phyloP scores from a whole-genome alignment of 192 early-diverging fungal genomes.

The Coemansia sp. region DNA sequence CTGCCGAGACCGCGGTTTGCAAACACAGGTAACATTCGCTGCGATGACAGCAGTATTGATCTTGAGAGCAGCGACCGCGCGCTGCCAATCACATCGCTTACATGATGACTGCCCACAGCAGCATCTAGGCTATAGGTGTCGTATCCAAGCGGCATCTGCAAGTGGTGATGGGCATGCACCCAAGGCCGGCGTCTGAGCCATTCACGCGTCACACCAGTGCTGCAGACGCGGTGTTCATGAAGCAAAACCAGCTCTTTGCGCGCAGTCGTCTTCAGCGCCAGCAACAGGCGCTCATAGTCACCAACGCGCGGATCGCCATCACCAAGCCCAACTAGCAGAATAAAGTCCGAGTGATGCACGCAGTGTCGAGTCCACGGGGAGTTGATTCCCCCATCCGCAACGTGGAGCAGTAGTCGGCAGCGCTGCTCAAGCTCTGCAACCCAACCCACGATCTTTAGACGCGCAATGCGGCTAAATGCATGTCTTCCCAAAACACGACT shows the following conservation, averaged over 20 bases:
- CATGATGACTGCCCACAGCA: background rate
- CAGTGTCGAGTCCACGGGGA: conserved; percentile 95
- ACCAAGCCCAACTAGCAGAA: conserved; percentile 89
- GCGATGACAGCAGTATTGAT: conserved; percentile 25
- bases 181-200: conserved; percentile 93
- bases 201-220: conserved; percentile 77
- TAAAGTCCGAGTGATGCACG: conserved; percentile 94
- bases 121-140: conserved; percentile 4
- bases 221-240: conserved; percentile 73
- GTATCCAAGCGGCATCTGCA: conserved; percentile 67
- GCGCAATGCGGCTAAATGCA: conserved; percentile 87
- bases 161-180: conserved; percentile 98
- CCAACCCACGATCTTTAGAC: conserved; percentile 91
- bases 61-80: conserved; percentile 20
- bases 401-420: conserved; percentile 84
- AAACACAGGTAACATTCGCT: conserved; percentile 18
- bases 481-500: conserved; percentile 83
- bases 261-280: conserved; percentile 95
- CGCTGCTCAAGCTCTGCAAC: conserved; percentile 92
- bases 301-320: conserved; percentile 87
- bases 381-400: conserved; percentile 88
- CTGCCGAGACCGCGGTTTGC: conserved; percentile 53
- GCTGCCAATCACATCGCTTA: conserved; percentile 5
- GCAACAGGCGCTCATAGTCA: conserved; percentile 87
- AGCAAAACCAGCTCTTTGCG: conserved; percentile 95